A percentile compares a stretch with the other conserved stretches of the same genome.
Conservation (phyloP, 2,329 filamentous ascomycete species). For the Aureobasidium namibiae region DNA sequence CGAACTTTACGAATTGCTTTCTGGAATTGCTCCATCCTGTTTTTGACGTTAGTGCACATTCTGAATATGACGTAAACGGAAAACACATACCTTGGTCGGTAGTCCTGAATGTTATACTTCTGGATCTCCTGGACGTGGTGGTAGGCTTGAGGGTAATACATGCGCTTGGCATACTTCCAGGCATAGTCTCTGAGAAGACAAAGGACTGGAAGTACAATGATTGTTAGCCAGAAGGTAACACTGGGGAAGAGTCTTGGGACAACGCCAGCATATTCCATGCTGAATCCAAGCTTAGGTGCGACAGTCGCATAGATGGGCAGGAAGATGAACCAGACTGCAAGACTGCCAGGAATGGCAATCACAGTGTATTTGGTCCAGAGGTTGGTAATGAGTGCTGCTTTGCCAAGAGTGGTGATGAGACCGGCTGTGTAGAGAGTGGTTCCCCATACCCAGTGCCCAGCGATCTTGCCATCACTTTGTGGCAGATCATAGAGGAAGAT, state of each 20-base stretch:
- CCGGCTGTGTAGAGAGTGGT: slow-evolving; percentile 89
- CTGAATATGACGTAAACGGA: slow-evolving; percentile 2
- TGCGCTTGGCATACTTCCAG: slow-evolving; percentile 96
- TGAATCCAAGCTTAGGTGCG: slow-evolving; percentile 74
- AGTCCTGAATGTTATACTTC: slow-evolving; percentile 99
- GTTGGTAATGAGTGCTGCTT: slow-evolving; percentile 88
- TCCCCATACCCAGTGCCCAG: slow-evolving; percentile 97
- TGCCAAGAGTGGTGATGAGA: slow-evolving; percentile 87
- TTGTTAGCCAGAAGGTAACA: slow-evolving; percentile 84
- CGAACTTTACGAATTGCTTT: slow-evolving; percentile 98
- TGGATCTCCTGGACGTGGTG: slow-evolving; percentile 99
- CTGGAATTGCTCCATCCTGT: slow-evolving; percentile 99
- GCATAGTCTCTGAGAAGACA: slow-evolving; percentile 83
- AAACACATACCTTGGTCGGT: slow-evolving; percentile 70
- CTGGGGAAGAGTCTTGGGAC: slow-evolving; percentile 72
- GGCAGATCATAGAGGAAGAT: slow-evolving; percentile 78
- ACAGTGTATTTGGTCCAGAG: slow-evolving; percentile 99
- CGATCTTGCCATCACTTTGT: slow-evolving; percentile 67
- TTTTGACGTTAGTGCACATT: slow-evolving; percentile 3
- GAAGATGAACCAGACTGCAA: slow-evolving; percentile 86
- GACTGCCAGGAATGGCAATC: slow-evolving; percentile 86
- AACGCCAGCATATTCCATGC: slow-evolving; percentile 75
- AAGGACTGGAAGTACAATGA: slow-evolving; percentile 67
- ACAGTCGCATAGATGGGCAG: slow-evolving; percentile 80
- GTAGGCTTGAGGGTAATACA: slow-evolving; percentile 94